Conservation (phyloP, 331 rosid species). For the Dryas integrifolia region DNA sequence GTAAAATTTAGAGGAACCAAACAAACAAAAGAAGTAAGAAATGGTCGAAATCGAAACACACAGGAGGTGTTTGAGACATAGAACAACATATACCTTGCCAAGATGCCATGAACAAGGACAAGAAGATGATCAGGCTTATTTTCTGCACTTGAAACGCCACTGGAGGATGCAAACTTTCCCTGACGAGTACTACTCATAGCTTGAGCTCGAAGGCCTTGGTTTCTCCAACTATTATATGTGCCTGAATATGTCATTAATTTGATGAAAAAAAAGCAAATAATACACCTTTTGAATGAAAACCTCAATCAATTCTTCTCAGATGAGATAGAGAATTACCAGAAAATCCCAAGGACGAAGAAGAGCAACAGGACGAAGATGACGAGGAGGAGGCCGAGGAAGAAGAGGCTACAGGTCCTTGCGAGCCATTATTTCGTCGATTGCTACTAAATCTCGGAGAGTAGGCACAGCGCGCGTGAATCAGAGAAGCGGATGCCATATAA, state of each 20-base stretch:
- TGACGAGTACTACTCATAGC: conserved; percentile 59
- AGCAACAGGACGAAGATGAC: conserved; percentile 19
- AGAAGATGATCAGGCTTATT: conserved; percentile 85
- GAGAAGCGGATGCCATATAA: conserved; percentile 49
- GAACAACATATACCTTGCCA: conserved; percentile 64
- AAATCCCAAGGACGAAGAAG: conserved; percentile 36
- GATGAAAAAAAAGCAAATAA: not conserved
- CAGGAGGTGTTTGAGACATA: not conserved
- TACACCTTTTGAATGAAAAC: not conserved
- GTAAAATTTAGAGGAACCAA: too few species aligned
- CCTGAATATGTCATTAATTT: conserved; percentile 40
- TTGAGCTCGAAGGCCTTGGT: conserved; percentile 53
- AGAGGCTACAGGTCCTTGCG: conserved; percentile 23
- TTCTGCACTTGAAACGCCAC: conserved; percentile 35
- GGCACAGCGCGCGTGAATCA: conserved; percentile 38
- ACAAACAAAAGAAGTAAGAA: too few species aligned
- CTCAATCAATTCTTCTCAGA: not conserved
- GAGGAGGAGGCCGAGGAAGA: conserved; percentile 27
- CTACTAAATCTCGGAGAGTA: conserved; percentile 33
- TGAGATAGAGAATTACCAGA: conserved; percentile 19
- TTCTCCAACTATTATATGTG: conserved; percentile 45
- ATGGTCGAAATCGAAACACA: not conserved
- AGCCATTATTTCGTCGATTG: conserved; percentile 25
- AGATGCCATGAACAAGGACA: conserved; percentile 93
- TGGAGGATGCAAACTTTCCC: conserved; percentile 43